A percentile compares a stretch with the other conserved stretches of the same genome.
Conservation (phyloP, 108 stramenopile species). For the Craspedostauros australis region DNA sequence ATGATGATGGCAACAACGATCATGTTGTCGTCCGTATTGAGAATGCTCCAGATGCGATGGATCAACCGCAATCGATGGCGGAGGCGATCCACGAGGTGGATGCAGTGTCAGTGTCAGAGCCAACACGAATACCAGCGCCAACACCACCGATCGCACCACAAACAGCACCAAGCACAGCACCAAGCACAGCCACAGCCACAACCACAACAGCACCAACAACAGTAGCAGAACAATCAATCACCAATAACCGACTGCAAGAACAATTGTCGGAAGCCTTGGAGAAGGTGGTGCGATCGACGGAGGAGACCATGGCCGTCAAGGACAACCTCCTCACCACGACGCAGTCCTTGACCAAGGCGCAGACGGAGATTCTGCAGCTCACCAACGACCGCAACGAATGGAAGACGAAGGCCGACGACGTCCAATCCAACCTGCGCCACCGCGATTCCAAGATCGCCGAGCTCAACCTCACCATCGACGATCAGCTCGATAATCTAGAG, state of each 20-base stretch:
- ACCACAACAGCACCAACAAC: too few relatives aligned
- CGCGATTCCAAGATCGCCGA: constrained; percentile 5
- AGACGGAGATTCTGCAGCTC: constrained; percentile 6
- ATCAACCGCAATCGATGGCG: too few relatives aligned
- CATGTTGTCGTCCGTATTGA: too few relatives aligned
- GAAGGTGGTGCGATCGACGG: constrained; percentile 15
- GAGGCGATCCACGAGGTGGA: too few relatives aligned
- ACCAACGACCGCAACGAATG: neutral
- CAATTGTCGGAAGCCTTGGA: constrained; percentile 22
- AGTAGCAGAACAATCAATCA: too few relatives aligned
- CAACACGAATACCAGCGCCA: too few relatives aligned
- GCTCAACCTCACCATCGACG: constrained; percentile 12
- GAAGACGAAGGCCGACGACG: neutral
- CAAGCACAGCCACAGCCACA: too few relatives aligned
- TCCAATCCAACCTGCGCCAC: constrained; percentile 5
- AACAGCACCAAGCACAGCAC: too few relatives aligned
- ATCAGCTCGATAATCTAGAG: constrained; percentile 12
- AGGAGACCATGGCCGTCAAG: constrained; percentile 26
- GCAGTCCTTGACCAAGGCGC: constrained; percentile 8
- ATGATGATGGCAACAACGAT: too few relatives aligned
- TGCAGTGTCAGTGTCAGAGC: too few relatives aligned
- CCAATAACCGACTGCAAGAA: constrained; percentile 23
- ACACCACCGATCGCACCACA: too few relatives aligned
- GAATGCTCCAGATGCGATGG: too few relatives aligned
- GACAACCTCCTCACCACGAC: constrained; percentile 19